A percentile compares a stretch with the other conserved stretches of the same genome.
These are phyloP conservation scores for Trypanosomatidae sp. DNA, from an alignment of 208 protist species.

Conservation along the genomic window DNA sequence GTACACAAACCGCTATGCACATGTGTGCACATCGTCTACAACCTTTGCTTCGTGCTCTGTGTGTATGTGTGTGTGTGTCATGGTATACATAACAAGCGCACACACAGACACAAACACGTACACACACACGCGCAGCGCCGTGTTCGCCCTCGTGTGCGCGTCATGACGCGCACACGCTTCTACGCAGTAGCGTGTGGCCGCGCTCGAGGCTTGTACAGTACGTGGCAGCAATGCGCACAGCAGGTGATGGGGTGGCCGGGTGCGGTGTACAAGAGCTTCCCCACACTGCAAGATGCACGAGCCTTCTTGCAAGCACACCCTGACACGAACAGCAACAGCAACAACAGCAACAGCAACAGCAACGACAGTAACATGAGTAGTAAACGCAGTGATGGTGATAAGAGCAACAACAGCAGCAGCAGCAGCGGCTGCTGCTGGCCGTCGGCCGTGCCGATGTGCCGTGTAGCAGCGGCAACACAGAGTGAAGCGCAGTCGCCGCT, in stretches of 20 bases:
- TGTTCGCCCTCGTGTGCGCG: too few relatives aligned
- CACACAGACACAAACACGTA: background rate
- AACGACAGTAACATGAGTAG: background rate
- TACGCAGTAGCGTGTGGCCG: conserved; percentile 70
- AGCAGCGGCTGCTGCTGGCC: too few relatives aligned
- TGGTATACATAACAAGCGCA: background rate
- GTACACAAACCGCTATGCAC: too few relatives aligned
- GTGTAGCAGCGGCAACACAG: too few relatives aligned
- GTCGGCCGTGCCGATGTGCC: too few relatives aligned
- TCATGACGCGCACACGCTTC: too few relatives aligned
- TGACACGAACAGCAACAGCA: background rate
- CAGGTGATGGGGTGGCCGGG: conserved; percentile 56
- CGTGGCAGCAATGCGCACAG: conserved; percentile 54
- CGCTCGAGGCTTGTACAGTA: conserved; percentile 47
- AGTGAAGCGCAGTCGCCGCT: too few relatives aligned
- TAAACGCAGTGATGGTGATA: too few relatives aligned
- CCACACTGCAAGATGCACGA: conserved; percentile 33
- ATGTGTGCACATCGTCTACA: too few relatives aligned
- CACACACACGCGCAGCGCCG: background rate
- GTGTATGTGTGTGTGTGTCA: too few relatives aligned
- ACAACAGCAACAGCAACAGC: background rate
- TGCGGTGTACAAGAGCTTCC: conserved; percentile 62
- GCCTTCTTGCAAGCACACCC: conserved; percentile 12
- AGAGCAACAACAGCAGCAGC: too few relatives aligned
- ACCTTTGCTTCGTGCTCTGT: background rate